Evolutionary conservation across 192 early-diverging fungal genomes (phyloP), one percentile per base, ranked within the genome.

Genomic region (Coemansia pectinata): DNA sequence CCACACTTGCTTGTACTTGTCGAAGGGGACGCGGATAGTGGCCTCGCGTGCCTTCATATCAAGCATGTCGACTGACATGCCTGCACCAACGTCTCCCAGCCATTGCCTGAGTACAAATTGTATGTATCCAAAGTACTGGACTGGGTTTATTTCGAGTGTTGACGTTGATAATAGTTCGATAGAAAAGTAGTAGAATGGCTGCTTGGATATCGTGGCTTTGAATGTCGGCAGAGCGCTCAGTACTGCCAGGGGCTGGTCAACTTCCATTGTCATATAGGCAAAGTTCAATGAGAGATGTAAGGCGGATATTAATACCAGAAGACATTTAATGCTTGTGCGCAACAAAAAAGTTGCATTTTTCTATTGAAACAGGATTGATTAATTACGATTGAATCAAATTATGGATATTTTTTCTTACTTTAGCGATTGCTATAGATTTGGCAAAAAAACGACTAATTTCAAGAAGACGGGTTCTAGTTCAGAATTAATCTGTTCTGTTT

Each of bases 111-210:
- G 45, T 0, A 65, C 66, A 57, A 74, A 31, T 33, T 31, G 50
- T 11, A 83, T 44, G 64, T 74, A 78, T 21, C 42, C 69, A 44
- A 59, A 66, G 71, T 64, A 77, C 67, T 81, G 74, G 17, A 17
- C 39, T 4, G 64, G 40, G 12, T 59, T 50, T 15, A 73, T 27
- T 1, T 17, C n/a, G 5, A 66, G 17, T 5, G 58, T 15, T 11
- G 58, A n/a, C 7, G 60, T 63, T 5, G 71, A 57, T 5, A 61
- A 58, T 45, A 83, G 66, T 7, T 50, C 47, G 10, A 83, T 52
- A 2, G 69, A 36, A 57, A 83, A 83, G 29, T 83, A 83, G 68
- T 83, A 83, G 59, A 67, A 78, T n/a, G 61, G 66, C 55, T 83
- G 80, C 41, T 70, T 74, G 41, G 80, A 71, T 27, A 83, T 74